These are phyloP conservation scores for Plasmodiophora brassicae DNA, from an alignment of 208 protist genomes.

Conservation along the genomic window DNA sequence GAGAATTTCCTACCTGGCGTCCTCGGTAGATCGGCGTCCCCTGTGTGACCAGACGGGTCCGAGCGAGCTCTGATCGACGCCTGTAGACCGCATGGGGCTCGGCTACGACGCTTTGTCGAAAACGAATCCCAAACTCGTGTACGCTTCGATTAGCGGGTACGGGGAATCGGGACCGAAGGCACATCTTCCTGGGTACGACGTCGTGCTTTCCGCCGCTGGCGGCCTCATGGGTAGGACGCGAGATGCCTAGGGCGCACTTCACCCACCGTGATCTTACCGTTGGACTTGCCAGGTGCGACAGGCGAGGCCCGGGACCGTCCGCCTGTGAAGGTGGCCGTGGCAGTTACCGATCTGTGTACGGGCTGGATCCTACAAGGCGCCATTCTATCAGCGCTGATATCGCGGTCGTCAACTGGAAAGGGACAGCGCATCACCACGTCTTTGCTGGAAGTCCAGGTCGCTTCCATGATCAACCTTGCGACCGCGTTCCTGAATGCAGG, in stretches of 20 bases:
- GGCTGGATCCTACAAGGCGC: background rate
- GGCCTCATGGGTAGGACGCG: constrained; percentile 29
- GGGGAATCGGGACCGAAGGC: constrained; percentile 23
- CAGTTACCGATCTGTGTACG: background rate
- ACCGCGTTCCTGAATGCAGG: background rate
- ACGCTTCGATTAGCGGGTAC: constrained; percentile 48
- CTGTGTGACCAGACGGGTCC: too few species aligned
- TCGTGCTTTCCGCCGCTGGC: constrained; percentile 16
- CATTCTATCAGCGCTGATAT: background rate
- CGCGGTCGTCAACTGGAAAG: background rate
- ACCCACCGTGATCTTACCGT: too few species aligned
- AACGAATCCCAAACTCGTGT: constrained; percentile 41
- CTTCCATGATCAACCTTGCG: background rate
- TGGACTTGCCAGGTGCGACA: too few species aligned
- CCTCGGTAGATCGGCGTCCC: too few species aligned
- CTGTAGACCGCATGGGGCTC: constrained; percentile 39
- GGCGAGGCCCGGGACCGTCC: too few species aligned
- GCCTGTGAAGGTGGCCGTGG: too few species aligned
- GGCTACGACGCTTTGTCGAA: constrained; percentile 39
- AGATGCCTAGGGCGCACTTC: background rate
- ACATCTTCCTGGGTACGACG: constrained; percentile 44
- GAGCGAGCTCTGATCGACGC: too few species aligned
- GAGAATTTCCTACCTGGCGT: constrained; percentile 45
- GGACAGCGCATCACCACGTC: background rate
- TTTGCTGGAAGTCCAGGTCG: background rate